A percentile compares a stretch with the other conserved stretches of the same genome.
Conservation (phyloP, 192 early-diverging fungal species). For the Irineochytrium annulatum region DNA sequence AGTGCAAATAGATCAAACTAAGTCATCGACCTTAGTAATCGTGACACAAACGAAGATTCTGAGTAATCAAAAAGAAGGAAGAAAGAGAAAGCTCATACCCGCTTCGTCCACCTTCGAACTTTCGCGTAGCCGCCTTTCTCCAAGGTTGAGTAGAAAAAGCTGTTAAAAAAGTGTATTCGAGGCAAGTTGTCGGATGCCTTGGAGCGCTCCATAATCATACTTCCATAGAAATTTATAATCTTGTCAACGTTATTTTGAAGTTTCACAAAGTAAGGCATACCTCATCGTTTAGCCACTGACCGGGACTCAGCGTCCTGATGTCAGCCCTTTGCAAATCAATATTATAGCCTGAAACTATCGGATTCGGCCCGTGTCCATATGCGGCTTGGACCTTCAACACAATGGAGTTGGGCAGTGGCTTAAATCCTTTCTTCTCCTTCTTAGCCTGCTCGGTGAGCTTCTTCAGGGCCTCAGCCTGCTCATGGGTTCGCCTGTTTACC, state of each 20-base stretch:
- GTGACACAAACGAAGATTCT: background rate
- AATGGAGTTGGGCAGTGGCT: too few relatives aligned
- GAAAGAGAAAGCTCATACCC: constrained; percentile 19
- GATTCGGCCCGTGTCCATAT: background rate
- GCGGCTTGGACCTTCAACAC: constrained; percentile 3
- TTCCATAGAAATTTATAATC: constrained; percentile 88
- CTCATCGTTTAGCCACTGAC: constrained; percentile 92
- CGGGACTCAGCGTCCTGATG: constrained; percentile 64
- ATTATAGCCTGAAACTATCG: constrained; percentile 52
- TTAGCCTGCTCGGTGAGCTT: too few relatives aligned
- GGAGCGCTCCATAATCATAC: constrained; percentile 67
- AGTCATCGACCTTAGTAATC: constrained; percentile 12
- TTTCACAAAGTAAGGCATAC: constrained; percentile 32
- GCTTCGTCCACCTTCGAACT: constrained; percentile 80
- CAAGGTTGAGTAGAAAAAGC: constrained; percentile 82
- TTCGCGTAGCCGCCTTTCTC: constrained; percentile 62
- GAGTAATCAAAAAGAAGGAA: constrained; percentile 6
- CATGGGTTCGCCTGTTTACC: too few relatives aligned
- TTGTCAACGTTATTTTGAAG: constrained; percentile 16
- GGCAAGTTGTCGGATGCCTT: constrained; percentile 45
- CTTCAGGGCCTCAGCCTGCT: too few relatives aligned
- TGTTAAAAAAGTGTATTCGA: constrained; percentile 82
- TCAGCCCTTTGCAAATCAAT: constrained; percentile 59
- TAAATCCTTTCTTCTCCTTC: too few relatives aligned
- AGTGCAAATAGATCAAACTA: constrained; percentile 68